phyloP scores from a whole-genome alignment of 176 grass and related monocot genomes.

The Juncus effusus region DNA sequence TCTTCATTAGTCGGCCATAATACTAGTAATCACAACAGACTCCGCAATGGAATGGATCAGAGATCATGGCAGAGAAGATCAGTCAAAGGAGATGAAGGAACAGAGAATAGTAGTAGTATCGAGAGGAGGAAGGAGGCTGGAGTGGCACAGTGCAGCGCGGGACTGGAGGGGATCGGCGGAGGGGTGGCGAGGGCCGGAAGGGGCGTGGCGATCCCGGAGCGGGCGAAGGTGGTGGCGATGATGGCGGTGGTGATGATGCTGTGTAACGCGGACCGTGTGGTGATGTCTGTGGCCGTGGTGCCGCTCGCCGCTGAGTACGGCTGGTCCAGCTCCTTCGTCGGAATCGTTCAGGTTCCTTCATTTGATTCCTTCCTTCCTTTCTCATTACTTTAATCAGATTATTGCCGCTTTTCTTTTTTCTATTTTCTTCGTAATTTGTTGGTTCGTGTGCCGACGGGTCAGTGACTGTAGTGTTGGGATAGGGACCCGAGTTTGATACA shows the following conservation, averaged over 20 bases:
- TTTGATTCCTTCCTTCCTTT: no score
- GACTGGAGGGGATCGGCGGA: conserved; percentile 54
- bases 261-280: conserved; percentile 96
- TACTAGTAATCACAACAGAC: neutral
- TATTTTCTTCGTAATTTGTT: neutral
- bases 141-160: conserved; percentile 57
- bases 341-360: conserved; percentile 95
- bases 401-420: neutral
- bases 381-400: neutral
- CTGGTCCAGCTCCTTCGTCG: conserved; percentile 82
- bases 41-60: conserved; percentile 23
- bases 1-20: neutral
- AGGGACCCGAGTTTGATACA: no score
- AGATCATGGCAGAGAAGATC: conserved; percentile 22
- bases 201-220: conserved; percentile 45
- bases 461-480: no score
- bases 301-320: conserved; percentile 75
- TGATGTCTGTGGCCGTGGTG: conserved; percentile 97
- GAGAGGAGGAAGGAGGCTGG: conserved; percentile 19
- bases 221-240: conserved; percentile 61
- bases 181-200: conserved; percentile 15
- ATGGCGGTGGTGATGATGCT: conserved; percentile 70
- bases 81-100: conserved; percentile 14
- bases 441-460: neutral
- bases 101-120: no score